phyloP scores from a whole-genome alignment of 208 protist species.

The Trypanosomatidae sp. region DNA sequence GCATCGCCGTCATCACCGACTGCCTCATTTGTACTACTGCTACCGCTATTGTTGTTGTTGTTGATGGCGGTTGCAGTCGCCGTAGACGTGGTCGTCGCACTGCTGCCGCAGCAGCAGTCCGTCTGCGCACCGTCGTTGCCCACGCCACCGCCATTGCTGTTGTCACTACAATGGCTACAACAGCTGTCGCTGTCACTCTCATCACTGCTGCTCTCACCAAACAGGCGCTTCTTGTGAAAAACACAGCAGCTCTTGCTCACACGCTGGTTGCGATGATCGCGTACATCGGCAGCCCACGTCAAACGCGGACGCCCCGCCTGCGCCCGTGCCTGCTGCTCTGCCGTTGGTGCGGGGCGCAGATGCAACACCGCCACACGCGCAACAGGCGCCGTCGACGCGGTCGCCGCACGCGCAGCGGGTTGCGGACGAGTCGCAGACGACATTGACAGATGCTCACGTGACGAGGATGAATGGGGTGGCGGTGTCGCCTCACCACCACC shows the following conservation, averaged over 20 bases:
- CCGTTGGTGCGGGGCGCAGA: conserved; percentile 8
- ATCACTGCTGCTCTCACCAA: conserved; percentile 73
- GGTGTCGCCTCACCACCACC: no score
- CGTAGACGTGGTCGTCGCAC: not conserved
- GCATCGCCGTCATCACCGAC: not conserved
- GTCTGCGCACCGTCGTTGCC: not conserved
- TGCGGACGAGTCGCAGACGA: no score
- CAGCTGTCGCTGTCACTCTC: conserved; percentile 15
- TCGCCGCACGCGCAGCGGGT: no score
- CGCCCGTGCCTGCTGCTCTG: conserved; percentile 5
- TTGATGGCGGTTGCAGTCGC: not conserved
- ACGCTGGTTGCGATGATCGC: conserved; percentile 45
- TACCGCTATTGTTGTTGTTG: not conserved
- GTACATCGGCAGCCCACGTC: conserved; percentile 38
- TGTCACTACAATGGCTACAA: conserved; percentile 4
- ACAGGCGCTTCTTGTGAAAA: conserved; percentile 83
- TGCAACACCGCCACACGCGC: conserved; percentile 12
- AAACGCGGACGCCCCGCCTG: conserved; percentile 15
- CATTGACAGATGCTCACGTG: no score
- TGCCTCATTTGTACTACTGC: not conserved
- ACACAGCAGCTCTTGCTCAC: conserved; percentile 81
- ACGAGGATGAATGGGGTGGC: no score
- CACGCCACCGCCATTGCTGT: not conserved
- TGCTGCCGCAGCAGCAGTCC: not conserved
- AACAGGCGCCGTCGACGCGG: no score